Base-by-base conservation (phyloP, 768 basidiomycete genomes). In the Sporobolomyces roseus region DNA sequence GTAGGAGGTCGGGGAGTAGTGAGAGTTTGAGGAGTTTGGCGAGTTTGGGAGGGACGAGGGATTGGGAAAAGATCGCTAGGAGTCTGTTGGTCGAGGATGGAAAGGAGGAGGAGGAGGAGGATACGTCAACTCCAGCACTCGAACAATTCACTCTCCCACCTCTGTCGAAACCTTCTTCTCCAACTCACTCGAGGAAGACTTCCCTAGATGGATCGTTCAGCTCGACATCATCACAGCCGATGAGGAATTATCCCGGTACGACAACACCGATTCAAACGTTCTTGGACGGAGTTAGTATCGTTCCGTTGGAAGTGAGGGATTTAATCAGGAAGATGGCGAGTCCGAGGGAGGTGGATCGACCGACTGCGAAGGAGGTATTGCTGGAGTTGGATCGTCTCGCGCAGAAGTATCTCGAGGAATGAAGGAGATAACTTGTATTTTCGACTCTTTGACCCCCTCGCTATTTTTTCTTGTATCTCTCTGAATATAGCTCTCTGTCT, bases 201-300 rank as follows among this genome's bases (percentile, higher is more conserved):
- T 61, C 58, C 0, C 50, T 33, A 29, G 16, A 45, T 35, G 46
- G 12, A 21, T 33, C 27, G 23, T 17, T 17, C 10, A 41, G n/a
- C n/a, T n/a, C 38, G 38, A 41, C 38, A 41, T 41, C 38, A 17
- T 61, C 38, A 17, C 23, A 36, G 14, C 16, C 59, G 5, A 12
- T 53, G 14, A 43, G 32, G 7, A n/a, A 14, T n/a, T 61, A 72
- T 51, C 49, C 60, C 27, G 41, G n/a, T 1, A 61, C 66, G 1
- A 30, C 53, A 6, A 66, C 55, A 1, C 74, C 74, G 4, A 5
- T 67, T 2, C 71, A 74, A 61, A 60, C 64, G 53, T 74, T 72
- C 55, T 54, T 65, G n/a, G 48, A 53, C 45, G 63, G 38, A 4
- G 29, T 35, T 48, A 46, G 52, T 59, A 25, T 66, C 36, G 70